Evolutionary conservation across 1,139 yeast genomes (phyloP).

Genomic region (Geotrichum carabidarum): DNA sequence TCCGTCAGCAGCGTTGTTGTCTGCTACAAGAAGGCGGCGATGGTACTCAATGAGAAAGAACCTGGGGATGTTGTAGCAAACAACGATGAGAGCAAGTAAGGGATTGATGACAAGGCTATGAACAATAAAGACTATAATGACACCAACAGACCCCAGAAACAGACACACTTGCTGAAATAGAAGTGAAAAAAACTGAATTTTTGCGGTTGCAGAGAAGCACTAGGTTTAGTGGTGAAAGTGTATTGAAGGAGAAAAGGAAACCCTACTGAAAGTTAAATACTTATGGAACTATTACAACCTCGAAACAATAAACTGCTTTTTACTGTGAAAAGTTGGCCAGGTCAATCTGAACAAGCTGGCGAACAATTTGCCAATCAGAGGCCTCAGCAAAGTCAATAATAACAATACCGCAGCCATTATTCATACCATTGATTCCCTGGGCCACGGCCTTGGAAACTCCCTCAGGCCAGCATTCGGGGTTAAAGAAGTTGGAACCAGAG

Average conservation of each 20-base stretch:
- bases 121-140: constrained; percentile 8
- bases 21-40: constrained; percentile 7
- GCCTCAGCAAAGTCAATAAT: constrained; percentile 66
- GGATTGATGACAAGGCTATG: constrained; percentile 19
- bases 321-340: constrained; percentile 30
- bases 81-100: constrained; percentile 12
- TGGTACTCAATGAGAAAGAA: constrained; percentile 9
- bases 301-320: not conserved
- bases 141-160: constrained; percentile 16
- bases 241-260: too few species aligned
- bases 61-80: constrained; percentile 7
- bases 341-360: constrained; percentile 52
- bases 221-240: too few species aligned
- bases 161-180: constrained; percentile 15
- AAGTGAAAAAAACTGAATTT: constrained; percentile 1
- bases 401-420: constrained; percentile 52
- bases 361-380: constrained; percentile 56
- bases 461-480: constrained; percentile 71
- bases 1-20: not conserved
- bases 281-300: not conserved
- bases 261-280: too few species aligned
- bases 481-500: constrained; percentile 69
- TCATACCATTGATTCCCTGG: constrained; percentile 49
- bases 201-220: constrained; percentile 1
- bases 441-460: constrained; percentile 52